Conservation (phyloP, 768 basidiomycete genomes). For the Cyclocybe cylindracea region DNA sequence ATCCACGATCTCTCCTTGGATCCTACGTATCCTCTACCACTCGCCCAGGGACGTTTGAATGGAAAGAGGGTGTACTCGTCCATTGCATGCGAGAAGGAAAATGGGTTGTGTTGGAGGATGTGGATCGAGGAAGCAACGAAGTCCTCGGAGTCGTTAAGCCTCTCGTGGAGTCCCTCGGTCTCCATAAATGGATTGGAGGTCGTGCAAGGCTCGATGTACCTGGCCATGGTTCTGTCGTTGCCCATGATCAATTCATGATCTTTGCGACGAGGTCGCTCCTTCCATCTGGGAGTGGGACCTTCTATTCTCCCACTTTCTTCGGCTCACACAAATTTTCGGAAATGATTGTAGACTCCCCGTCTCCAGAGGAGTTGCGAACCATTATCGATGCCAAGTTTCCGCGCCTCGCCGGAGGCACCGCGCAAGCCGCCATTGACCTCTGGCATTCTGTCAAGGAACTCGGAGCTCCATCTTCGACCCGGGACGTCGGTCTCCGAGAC, state of each 20-base stretch:
- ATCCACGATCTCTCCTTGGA: slow-evolving; percentile 90
- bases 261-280: slow-evolving; percentile 84
- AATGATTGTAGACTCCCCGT: slow-evolving; percentile 61
- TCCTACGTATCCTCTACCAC: slow-evolving; percentile 88
- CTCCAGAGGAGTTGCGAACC: slow-evolving; percentile 60
- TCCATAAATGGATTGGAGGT: slow-evolving; percentile 76
- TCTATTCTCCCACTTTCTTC: slow-evolving; percentile 70
- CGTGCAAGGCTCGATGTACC: slow-evolving; percentile 72
- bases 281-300: slow-evolving; percentile 45
- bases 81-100: slow-evolving; percentile 87
- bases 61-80: slow-evolving; percentile 93
- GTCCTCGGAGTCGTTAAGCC: slow-evolving; percentile 87
- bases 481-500: slow-evolving; percentile 75
- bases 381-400: slow-evolving; percentile 75
- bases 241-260: slow-evolving; percentile 77
- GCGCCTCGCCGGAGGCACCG: slow-evolving; percentile 50
- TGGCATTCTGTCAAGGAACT: slow-evolving; percentile 66
- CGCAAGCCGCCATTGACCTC: slow-evolving; percentile 56
- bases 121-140: slow-evolving; percentile 89
- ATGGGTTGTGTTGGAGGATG: slow-evolving; percentile 92
- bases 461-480: slow-evolving; percentile 50
- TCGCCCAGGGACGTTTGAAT: slow-evolving; percentile 87
- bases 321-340: slow-evolving; percentile 86
- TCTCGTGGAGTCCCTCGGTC: slow-evolving; percentile 70
- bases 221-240: slow-evolving; percentile 71